Base-by-base conservation (phyloP, 2,329 filamentous ascomycete genomes). In the Talaromyces sp. region DNA sequence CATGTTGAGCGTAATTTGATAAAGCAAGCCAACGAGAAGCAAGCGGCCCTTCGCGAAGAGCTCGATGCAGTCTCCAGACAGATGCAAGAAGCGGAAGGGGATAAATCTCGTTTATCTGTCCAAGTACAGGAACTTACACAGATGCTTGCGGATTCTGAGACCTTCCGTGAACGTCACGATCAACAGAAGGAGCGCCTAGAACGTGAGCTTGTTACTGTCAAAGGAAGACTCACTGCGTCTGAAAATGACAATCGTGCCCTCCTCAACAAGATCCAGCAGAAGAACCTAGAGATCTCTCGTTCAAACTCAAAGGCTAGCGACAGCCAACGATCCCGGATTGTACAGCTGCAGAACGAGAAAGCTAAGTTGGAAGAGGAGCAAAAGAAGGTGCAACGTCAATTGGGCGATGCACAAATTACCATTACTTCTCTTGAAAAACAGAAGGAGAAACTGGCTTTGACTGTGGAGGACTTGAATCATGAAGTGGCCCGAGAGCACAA, bases 261-360 rank as follows among this genome's bases (percentile, higher is more conserved):
- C n/a, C 85, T 98, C 69, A 98, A 97, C 81, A 98, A 98, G 78
- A 85, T 99, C 19, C 94, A 98, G 73, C 94, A 98, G 73, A 98
- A 98, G 82, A 95, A 96, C 35, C 85, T 99, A 7, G 94, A 99
- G 74, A 96, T 99, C 76, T 94, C 94, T 47, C 87, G 95, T 54
- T 95, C 94, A 0, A 92, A 87, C 67, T 96, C 93, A 5, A 89
- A 90, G 66, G 94, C 91, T 35, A 93, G 87, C 67, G 94, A 98
- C 70, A 91, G 88, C 37, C 91, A 93, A 56, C 89, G 93, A 43
- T 85, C 89, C 2, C 90, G 95, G 69, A 83, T 97, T 57, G 78
- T 86, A 45, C 87, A 89, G 66, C 81, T 97, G 33, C 92, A 94
- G 68, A 86, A 89, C 17, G 94, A 97, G 73, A 98, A 97, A 79